Evolutionary conservation across 179 eudicot species (phyloP).

Genomic region (Silene coronaria): DNA sequence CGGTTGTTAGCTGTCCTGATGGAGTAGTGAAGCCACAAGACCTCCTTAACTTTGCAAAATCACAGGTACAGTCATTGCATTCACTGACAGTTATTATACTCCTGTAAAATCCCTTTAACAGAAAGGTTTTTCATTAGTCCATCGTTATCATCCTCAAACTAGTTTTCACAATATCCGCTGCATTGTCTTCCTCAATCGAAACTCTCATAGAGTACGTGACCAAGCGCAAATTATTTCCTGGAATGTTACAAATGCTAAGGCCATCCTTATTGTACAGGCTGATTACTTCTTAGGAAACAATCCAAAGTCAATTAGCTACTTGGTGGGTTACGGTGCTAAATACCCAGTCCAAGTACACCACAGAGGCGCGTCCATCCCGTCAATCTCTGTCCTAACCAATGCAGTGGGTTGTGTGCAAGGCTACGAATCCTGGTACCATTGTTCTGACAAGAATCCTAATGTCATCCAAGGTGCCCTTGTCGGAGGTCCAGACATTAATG

Average conservation of each 20-base stretch:
- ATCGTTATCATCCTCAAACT: no score
- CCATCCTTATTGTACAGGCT: conserved; percentile 19
- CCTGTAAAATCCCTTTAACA: no score
- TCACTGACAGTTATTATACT: background rate
- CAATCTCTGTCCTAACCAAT: conserved; percentile 37
- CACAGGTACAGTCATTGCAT: conserved; percentile 41
- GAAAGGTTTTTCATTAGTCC: no score
- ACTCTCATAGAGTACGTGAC: no score
- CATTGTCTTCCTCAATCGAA: no score
- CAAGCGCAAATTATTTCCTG: no score
- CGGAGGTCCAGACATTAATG: conserved; percentile 67
- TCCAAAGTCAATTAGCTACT: conserved; percentile 74
- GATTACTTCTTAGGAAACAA: conserved; percentile 80
- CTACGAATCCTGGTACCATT: conserved; percentile 67
- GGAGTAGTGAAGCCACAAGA: conserved; percentile 53
- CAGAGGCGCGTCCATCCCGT: conserved; percentile 71
- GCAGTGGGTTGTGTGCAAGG: conserved; percentile 68
- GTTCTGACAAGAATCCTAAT: conserved; percentile 52
- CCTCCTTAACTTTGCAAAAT: conserved; percentile 62
- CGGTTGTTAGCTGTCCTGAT: conserved; percentile 27
- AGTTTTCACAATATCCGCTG: no score
- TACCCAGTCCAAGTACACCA: conserved; percentile 83
- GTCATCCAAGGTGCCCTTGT: conserved; percentile 72
- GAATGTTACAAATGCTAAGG: background rate
- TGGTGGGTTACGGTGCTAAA: conserved; percentile 64